Base-by-base conservation (phyloP, 176 grass and related monocot species). In the Oryza rufipogon region DNA sequence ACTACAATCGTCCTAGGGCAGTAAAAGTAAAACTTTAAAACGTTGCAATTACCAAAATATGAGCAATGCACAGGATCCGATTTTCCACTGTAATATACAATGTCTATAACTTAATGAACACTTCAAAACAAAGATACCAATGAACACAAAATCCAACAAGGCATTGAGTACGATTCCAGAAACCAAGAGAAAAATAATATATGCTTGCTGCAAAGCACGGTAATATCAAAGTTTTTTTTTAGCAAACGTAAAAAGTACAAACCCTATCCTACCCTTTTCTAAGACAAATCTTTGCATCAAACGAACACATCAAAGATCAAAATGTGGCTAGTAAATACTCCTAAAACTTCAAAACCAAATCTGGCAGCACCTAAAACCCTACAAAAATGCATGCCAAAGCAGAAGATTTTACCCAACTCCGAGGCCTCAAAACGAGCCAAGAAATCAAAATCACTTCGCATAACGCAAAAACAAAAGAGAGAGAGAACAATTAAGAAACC, bases 291-390 rank as follows among this genome's bases (percentile, higher is more conserved):
- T 63, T 63, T 63, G 58, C 58, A 63, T 23, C 20, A 3, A 63
- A 2, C n/a, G n/a, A 63, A 63, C 58, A 63, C 20, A 7, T 63
- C 20, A 19, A 9, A 23, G 7, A 9, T 56, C 9, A 22, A 75
- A 88, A 48, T 36, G 16, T 34, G 48, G 34, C n/a, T n/a, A 71
- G 25, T 4, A 26, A 71, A n/a, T 11, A 23, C 68, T 64, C 15
- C 65, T 64, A 79, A 76, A 79, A 32, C 63, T 75, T 67, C 49
- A 44, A 14, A 79, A 90, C 81, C 66, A 26, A 47, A 26, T 19
- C 65, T 33, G 42, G 3, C 52, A 16, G 36, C 5, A 89, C 30
- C 30, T 25, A 22, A 41, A 71, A 85, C 61, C 39, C 48, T 63
- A 22, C 39, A 58, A 66, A 71, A 77, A 81, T 38, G 64, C 20